These are phyloP conservation scores for Yarrowia sp. DNA, from an alignment of 805 yeast species.

Conservation along the genomic window DNA sequence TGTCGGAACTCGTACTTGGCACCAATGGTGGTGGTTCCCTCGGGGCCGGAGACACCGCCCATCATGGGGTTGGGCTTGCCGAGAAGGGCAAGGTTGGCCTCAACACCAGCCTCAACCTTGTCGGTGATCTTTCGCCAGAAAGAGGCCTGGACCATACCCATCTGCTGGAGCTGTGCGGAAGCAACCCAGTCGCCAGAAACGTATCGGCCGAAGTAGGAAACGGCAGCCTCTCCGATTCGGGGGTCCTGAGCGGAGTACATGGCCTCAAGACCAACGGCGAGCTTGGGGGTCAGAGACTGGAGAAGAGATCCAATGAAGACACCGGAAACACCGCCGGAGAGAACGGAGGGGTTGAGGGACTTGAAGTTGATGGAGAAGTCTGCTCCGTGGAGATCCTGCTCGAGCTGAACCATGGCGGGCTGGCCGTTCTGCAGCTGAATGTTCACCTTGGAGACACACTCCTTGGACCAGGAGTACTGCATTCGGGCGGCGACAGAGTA, in stretches of 20 bases:
- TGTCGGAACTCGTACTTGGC: slow-evolving; percentile 98
- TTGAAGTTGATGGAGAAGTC: slow-evolving; percentile 89
- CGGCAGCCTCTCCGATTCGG: slow-evolving; percentile 71
- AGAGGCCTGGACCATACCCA: slow-evolving; percentile 82
- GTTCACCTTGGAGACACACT: slow-evolving; percentile 75
- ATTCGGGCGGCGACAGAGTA: slow-evolving; percentile 80
- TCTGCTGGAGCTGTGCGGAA: slow-evolving; percentile 88
- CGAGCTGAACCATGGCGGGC: slow-evolving; percentile 91
- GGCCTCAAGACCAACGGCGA: slow-evolving; percentile 89
- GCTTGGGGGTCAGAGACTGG: slow-evolving; percentile 79
- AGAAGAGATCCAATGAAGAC: slow-evolving; percentile 87
- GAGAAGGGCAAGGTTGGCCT: slow-evolving; percentile 35
- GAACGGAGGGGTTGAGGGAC: slow-evolving; percentile 80
- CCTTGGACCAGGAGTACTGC: slow-evolving; percentile 85
- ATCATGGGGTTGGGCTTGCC: slow-evolving; percentile 46
- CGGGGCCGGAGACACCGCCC: slow-evolving; percentile 79
- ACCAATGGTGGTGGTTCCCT: slow-evolving; percentile 90
- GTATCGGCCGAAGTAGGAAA: slow-evolving; percentile 86
- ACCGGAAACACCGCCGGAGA: slow-evolving; percentile 78
- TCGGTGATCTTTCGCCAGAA: slow-evolving; percentile 94
- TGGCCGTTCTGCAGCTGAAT: slow-evolving; percentile 84
- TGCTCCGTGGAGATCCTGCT: slow-evolving; percentile 88
- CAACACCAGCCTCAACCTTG: slow-evolving; percentile 63
- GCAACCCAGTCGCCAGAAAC: slow-evolving; percentile 88
- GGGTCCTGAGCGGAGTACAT: slow-evolving; percentile 71